Evolutionary conservation across 371 early-diverging fungal species (phyloP).

Genomic region (Lichtheimia ornata): DNA sequence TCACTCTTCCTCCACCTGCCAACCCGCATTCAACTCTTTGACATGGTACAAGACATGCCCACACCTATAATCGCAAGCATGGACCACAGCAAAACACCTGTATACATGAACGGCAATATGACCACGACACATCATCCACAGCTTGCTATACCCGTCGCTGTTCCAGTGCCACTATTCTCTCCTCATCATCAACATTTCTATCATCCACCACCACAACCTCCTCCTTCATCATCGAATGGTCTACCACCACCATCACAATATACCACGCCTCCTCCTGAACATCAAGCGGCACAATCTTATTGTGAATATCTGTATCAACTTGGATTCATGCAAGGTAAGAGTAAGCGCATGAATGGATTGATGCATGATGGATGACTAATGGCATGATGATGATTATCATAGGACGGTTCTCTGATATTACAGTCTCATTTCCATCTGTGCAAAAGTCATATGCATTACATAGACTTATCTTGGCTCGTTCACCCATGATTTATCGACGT

Average conservation of each 20-base stretch:
- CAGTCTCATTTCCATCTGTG: slow-evolving; percentile 32
- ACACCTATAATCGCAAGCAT: slow-evolving; percentile 14
- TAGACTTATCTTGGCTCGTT: slow-evolving; percentile 34
- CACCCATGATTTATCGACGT: slow-evolving; percentile 37
- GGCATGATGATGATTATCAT: not conserved
- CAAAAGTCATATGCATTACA: slow-evolving; percentile 34
- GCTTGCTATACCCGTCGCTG: slow-evolving; percentile 19
- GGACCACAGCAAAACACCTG: slow-evolving; percentile 7
- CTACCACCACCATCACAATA: slow-evolving; percentile 1
- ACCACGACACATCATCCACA: not conserved
- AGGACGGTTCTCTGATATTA: slow-evolving; percentile 42
- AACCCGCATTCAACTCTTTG: not conserved
- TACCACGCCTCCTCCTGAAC: not conserved
- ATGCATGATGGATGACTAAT: not conserved
- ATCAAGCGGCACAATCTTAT: slow-evolving; percentile 12
- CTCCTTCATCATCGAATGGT: not conserved
- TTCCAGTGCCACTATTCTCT: slow-evolving; percentile 15
- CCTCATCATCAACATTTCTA: slow-evolving; percentile 7
- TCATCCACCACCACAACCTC: slow-evolving; percentile 3
- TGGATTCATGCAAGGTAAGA: slow-evolving; percentile 27
- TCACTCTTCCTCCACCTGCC: too few relatives aligned
- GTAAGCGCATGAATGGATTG: not conserved
- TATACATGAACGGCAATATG: slow-evolving; percentile 12
- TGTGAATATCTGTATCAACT: slow-evolving; percentile 29
- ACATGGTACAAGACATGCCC: slow-evolving; percentile 20